Conservation (phyloP, 495 filamentous ascomycete genomes). For the Staphylotrichum tortipilum region DNA sequence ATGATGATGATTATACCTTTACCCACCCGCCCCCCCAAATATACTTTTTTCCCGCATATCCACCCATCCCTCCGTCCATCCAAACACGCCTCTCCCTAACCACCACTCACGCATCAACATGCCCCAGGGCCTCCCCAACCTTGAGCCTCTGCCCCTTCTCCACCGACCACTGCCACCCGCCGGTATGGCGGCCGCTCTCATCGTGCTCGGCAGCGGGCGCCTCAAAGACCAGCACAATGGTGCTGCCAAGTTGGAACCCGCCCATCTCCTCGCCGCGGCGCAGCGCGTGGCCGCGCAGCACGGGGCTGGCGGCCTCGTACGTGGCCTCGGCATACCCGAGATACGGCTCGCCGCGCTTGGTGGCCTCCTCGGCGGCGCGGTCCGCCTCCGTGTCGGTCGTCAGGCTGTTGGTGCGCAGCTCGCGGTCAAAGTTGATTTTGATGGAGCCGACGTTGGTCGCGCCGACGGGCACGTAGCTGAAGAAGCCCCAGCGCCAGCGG, state of each 20-base stretch:
- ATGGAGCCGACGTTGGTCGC: slow-evolving; percentile 99
- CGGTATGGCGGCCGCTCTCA: slow-evolving; percentile 55
- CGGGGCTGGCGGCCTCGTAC: slow-evolving; percentile 65
- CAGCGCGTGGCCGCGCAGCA: slow-evolving; percentile 76
- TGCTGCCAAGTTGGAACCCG: slow-evolving; percentile 92
- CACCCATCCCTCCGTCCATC: background rate
- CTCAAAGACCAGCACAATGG: slow-evolving; percentile 94
- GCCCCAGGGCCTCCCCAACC: slow-evolving; percentile 79
- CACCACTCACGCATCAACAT: slow-evolving; percentile 29
- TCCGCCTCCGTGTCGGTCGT: slow-evolving; percentile 85
- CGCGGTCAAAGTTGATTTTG: slow-evolving; percentile 92
- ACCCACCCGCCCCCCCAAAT: too few species aligned
- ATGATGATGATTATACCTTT: background rate
- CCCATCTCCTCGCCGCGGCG: slow-evolving; percentile 93
- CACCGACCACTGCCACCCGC: slow-evolving; percentile 69
- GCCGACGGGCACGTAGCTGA: slow-evolving; percentile 89
- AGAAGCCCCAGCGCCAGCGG: slow-evolving; percentile 95
- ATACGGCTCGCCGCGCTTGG: slow-evolving; percentile 67
- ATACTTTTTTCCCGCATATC: background rate
- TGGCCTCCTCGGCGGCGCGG: slow-evolving; percentile 66
- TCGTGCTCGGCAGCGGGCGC: slow-evolving; percentile 64
- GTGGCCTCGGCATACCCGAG: slow-evolving; percentile 84
- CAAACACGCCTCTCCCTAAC: too few species aligned
- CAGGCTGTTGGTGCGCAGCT: slow-evolving; percentile 86
- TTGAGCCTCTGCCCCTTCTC: slow-evolving; percentile 80